Base-by-base conservation (phyloP, 2,329 filamentous ascomycete genomes). In the Claviceps monticola region DNA sequence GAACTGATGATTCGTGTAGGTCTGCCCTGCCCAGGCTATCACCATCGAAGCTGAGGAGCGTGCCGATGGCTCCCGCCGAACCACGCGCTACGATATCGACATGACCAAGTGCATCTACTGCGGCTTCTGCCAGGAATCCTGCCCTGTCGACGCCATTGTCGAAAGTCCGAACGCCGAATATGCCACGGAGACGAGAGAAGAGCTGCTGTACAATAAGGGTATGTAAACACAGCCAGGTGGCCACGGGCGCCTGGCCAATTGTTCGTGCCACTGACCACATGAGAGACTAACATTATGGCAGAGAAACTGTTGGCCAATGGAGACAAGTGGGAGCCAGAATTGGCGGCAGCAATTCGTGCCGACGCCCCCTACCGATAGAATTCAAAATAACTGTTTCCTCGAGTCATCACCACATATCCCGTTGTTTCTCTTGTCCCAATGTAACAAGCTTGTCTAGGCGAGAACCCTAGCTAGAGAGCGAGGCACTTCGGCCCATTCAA, bases 101-200 rank as follows among this genome's bases (percentile, higher is more conserved):
- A 98, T 98, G 93, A 97, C 93, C 65, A 98, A 98, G 79, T 98
- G 93, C 75, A 98, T 98, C 72, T 98, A 97, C 82, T 97, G 93
- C 70, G 93, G 93, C 49, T 94, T 95, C 75, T 97, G 93, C 80
- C 91, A 96, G 75, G 93, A 98, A 76, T 95, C 88, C 58, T 98
- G 93, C 74, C 93, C 93, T 45, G 93, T 98, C 51, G 93, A 98
- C 72, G 93, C 93, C 54, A 98, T 80, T 59, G 78, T 82, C 52
- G 78, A 81, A 68, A 78, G 74, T 48, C 78, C 78, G 58, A 81
- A 81, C 60, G 76, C 78, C 60, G 78, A 82, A 66, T 81, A 82
- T 61, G 73, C 77, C 43, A 81, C 78, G 41, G 78, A 80, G 72
- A 81, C 78, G 57, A 82, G 91, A 66, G 91, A 98, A 71, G 91